phyloP scores from a whole-genome alignment of 371 early-diverging fungal species.

The Circinella umbellata region DNA sequence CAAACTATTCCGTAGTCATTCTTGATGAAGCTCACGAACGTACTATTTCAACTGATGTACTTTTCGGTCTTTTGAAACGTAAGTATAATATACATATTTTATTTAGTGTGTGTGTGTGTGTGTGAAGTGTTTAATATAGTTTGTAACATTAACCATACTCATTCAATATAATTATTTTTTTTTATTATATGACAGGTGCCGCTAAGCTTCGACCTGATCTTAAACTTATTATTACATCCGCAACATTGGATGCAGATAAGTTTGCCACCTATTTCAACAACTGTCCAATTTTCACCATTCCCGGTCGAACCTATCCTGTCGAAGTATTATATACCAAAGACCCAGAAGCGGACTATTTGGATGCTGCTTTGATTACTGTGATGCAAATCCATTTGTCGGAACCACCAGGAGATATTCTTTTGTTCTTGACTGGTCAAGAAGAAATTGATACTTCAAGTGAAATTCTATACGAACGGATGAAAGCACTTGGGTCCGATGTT shows the following conservation, averaged over 20 bases:
- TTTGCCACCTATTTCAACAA: conserved; percentile 88
- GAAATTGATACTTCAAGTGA: conserved; percentile 96
- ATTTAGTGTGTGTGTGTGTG: too few relatives aligned
- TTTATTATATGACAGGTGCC: conserved; percentile 52
- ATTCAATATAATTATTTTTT: neutral
- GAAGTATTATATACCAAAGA: conserved; percentile 95
- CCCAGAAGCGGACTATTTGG: conserved; percentile 94
- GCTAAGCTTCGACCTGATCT: conserved; percentile 85
- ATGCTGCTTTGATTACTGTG: conserved; percentile 90
- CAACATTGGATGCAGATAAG: conserved; percentile 96
- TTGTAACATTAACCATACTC: too few relatives aligned
- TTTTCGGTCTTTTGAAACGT: conserved; percentile 95
- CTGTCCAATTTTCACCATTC: conserved; percentile 96
- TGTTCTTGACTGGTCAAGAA: conserved; percentile 98
- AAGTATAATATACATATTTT: conserved; percentile 18
- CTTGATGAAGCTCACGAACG: conserved; percentile 99
- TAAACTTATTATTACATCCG: conserved; percentile 95
- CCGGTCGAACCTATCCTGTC: conserved; percentile 95
- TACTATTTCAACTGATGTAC: conserved; percentile 95
- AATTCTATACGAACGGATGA: conserved; percentile 93
- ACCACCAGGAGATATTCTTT: conserved; percentile 96
- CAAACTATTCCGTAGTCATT: conserved; percentile 92
- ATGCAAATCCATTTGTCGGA: conserved; percentile 97
- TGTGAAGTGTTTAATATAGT: too few relatives aligned
- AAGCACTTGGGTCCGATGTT: conserved; percentile 92